These are phyloP conservation scores for Peribolospora baueri DNA, from an alignment of 768 basidiomycete species.

Conservation along the genomic window DNA sequence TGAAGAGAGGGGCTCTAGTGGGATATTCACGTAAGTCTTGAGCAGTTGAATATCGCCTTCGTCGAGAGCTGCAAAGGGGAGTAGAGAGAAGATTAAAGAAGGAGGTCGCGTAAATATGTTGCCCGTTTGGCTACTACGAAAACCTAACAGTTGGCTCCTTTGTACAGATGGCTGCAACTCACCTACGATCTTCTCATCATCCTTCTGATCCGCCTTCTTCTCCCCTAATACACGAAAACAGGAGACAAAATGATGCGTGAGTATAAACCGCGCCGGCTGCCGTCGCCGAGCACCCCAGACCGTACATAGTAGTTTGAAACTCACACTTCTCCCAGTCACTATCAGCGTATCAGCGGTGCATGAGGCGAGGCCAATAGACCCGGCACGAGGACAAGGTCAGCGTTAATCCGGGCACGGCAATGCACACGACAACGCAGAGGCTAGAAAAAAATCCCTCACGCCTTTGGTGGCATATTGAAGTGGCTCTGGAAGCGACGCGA, in stretches of 20 bases:
- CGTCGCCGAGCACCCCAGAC: not conserved
- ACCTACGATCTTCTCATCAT: slow-evolving; percentile 82
- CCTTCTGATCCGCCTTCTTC: slow-evolving; percentile 59
- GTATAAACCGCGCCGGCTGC: not conserved
- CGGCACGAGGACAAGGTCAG: not conserved
- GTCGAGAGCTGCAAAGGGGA: slow-evolving; percentile 43
- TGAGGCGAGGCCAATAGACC: slow-evolving; percentile 19
- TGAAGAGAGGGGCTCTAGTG: not conserved
- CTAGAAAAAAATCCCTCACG: slow-evolving; percentile 33
- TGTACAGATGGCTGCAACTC: slow-evolving; percentile 14
- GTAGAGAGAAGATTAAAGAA: slow-evolving; percentile 6
- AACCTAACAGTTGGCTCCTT: not conserved
- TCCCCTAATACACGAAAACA: slow-evolving; percentile 24
- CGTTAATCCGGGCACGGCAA: slow-evolving; percentile 2
- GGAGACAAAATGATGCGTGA: not conserved
- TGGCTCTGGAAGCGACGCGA: not conserved
- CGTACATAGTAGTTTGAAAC: not conserved
- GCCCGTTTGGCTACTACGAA: no score
- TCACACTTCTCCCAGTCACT: slow-evolving; percentile 97
- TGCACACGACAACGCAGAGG: not conserved
- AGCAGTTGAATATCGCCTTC: slow-evolving; percentile 97
- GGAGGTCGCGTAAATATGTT: slow-evolving; percentile 1
- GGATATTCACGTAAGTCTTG: slow-evolving; percentile 60
- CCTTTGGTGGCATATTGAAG: slow-evolving; percentile 62
- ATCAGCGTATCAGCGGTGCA: no score